These are phyloP conservation scores for Pestalotiopsis sp. DNA, from an alignment of 2,329 filamentous ascomycete genomes.

Conservation along the genomic window DNA sequence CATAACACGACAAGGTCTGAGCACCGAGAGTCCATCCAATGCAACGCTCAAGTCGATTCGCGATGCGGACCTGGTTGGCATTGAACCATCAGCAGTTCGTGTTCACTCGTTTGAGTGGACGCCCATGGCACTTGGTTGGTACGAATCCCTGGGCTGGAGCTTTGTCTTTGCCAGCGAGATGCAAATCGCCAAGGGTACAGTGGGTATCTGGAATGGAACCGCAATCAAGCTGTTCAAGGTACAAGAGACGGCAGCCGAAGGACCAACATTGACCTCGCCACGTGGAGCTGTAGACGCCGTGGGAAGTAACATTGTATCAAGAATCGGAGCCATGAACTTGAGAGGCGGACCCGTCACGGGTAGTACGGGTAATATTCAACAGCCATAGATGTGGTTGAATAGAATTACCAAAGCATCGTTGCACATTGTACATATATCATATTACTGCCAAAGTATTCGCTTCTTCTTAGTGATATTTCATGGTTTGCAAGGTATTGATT, in stretches of 20 bases:
- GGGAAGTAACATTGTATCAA: conserved; percentile 83
- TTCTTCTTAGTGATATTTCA: neutral
- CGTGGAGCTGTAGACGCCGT: conserved; percentile 92
- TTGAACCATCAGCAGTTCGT: conserved; percentile 74
- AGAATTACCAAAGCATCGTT: neutral
- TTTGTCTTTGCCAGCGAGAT: conserved; percentile 91
- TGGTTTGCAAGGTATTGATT: neutral
- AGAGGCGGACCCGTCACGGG: conserved; percentile 43
- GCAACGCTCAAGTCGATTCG: conserved; percentile 58
- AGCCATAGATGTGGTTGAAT: neutral
- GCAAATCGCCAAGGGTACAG: conserved; percentile 81
- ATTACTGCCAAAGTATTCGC: neutral
- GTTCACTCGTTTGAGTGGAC: conserved; percentile 96
- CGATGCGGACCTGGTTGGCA: conserved; percentile 65
- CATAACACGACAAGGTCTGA: conserved; percentile 54
- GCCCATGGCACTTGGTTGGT: conserved; percentile 87
- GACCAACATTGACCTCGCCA: conserved; percentile 81
- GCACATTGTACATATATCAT: neutral
- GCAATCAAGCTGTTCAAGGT: conserved; percentile 86
- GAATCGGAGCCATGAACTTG: conserved; percentile 82
- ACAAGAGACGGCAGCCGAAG: conserved; percentile 78
- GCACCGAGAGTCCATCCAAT: conserved; percentile 43
- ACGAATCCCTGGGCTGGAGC: conserved; percentile 91
- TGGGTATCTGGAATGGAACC: conserved; percentile 94
- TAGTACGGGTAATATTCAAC: neutral